A percentile compares a stretch with the other conserved stretches of the same genome.
Evolutionary conservation across 2,329 filamentous ascomycete genomes (phyloP).

Genomic region (Xylariaceae sp.): DNA sequence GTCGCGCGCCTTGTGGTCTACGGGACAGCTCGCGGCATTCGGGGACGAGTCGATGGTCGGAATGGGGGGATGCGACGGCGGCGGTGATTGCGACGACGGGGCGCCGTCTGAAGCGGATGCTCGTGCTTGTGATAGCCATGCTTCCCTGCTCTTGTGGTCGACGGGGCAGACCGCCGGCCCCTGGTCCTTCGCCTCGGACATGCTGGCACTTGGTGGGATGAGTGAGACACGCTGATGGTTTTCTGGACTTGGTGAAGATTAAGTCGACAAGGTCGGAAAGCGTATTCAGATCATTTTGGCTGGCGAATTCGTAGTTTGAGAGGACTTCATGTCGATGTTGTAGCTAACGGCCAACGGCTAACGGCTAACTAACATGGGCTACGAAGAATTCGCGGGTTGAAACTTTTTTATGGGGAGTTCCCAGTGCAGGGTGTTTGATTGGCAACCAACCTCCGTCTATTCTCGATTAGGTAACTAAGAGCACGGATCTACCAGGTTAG

Average conservation of each 20-base stretch:
- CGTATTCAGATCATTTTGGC: not conserved
- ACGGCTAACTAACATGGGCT: not conserved
- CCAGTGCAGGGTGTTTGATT: not conserved
- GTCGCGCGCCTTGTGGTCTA: conserved; percentile 69
- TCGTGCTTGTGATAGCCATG: conserved; percentile 76
- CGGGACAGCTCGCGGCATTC: conserved; percentile 56
- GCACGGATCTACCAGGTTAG: too few species aligned
- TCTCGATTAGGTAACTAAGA: too few species aligned
- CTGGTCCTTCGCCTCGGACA: conserved; percentile 25
- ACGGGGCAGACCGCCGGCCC: conserved; percentile 70
- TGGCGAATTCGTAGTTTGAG: not conserved
- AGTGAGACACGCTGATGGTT: not conserved
- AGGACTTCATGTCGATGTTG: not conserved
- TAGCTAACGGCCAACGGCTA: too few species aligned
- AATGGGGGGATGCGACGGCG: conserved; percentile 32
- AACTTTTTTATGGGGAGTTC: not conserved
- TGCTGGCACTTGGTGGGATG: conserved; percentile 8
- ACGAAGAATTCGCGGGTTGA: not conserved
- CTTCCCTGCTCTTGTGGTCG: conserved; percentile 84
- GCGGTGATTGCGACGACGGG: conserved; percentile 31
- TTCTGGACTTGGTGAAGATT: conserved; percentile 9
- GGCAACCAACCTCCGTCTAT: not conserved
- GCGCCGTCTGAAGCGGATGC: conserved; percentile 43
- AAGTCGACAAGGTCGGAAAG: conserved; percentile 41
- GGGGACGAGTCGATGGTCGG: conserved; percentile 8